Conservation (phyloP, 768 basidiomycete species). For the Mycena belliarum region DNA sequence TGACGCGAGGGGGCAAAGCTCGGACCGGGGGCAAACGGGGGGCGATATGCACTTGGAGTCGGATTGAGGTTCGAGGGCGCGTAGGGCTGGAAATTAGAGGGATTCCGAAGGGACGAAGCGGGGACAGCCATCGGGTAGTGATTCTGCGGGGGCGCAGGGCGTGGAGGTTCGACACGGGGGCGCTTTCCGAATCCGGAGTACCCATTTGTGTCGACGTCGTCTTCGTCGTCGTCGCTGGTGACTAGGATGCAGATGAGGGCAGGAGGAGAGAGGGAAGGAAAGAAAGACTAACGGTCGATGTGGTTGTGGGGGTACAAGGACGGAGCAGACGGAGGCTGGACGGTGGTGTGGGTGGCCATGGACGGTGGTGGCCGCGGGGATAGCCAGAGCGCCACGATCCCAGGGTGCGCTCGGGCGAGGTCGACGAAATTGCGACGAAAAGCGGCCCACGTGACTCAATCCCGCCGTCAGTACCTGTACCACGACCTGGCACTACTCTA, state of each 20-base stretch:
- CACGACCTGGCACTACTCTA: no score
- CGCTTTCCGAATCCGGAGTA: constrained; percentile 42
- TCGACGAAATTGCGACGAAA: no score
- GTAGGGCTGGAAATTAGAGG: constrained; percentile 25
- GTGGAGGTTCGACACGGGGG: constrained; percentile 36
- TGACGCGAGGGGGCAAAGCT: constrained; percentile 10
- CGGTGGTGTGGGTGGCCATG: constrained; percentile 29
- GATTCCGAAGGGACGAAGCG: constrained; percentile 14
- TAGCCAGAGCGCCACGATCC: no score
- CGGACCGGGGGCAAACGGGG: constrained; percentile 14
- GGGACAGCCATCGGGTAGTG: constrained; percentile 22
- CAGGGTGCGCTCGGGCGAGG: no score
- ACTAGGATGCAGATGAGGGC: neutral
- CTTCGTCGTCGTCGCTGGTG: constrained; percentile 58
- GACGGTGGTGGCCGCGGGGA: neutral
- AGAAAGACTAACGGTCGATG: constrained; percentile 43
- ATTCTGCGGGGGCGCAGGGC: constrained; percentile 8
- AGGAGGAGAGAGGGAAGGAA: constrained; percentile 29
- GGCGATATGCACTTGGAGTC: constrained; percentile 18
- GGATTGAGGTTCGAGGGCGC: constrained; percentile 26
- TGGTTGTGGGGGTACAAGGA: constrained; percentile 40
- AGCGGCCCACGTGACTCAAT: no score
- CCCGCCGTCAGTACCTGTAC: no score
- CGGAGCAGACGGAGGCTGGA: constrained; percentile 29
- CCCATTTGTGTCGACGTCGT: constrained; percentile 35